Percentiles rank a stretch among this genome's conserved stretches.
Conservation (phyloP, 2,329 filamentous ascomycete genomes). For the Aspergillus costaricaensis region DNA sequence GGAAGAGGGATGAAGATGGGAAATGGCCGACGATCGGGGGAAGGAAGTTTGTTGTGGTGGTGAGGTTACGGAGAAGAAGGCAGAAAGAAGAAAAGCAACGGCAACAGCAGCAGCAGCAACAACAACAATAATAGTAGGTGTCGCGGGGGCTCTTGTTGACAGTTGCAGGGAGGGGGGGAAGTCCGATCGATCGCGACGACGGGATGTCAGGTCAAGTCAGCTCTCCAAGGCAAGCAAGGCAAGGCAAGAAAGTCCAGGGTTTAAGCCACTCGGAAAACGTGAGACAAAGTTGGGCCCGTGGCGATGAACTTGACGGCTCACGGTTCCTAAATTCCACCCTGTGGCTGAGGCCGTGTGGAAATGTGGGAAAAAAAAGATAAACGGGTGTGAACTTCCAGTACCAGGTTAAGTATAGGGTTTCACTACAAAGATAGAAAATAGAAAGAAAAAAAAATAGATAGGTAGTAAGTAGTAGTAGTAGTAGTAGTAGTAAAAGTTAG, state of each 20-base stretch:
- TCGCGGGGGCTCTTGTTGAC: constrained; percentile 32
- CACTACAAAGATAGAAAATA: neutral
- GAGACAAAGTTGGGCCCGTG: constrained; percentile 1
- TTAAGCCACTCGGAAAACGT: constrained; percentile 3
- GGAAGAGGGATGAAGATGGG: constrained; percentile 2
- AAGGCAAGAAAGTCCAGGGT: neutral
- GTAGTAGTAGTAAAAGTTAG: no score
- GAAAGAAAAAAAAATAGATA: neutral
- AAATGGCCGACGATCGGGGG: constrained; percentile 11
- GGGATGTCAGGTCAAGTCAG: constrained; percentile 1
- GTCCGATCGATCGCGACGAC: constrained; percentile 3
- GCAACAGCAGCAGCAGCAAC: neutral
- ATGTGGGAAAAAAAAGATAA: neutral
- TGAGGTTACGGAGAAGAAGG: constrained; percentile 15
- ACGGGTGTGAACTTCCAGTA: neutral
- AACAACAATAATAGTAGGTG: constrained; percentile 9
- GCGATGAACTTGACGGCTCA: neutral
- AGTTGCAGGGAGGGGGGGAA: constrained; percentile 13
- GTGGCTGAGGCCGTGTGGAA: neutral
- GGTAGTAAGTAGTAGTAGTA: no score
- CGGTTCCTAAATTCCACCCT: neutral
- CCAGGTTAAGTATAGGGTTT: no score
- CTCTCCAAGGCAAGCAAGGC: neutral
- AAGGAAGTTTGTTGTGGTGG: constrained; percentile 9
- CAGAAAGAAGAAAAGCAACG: constrained; percentile 11